Evolutionary conservation across 2,329 filamentous ascomycete genomes (phyloP).

Genomic region (Penicillium sp.): DNA sequence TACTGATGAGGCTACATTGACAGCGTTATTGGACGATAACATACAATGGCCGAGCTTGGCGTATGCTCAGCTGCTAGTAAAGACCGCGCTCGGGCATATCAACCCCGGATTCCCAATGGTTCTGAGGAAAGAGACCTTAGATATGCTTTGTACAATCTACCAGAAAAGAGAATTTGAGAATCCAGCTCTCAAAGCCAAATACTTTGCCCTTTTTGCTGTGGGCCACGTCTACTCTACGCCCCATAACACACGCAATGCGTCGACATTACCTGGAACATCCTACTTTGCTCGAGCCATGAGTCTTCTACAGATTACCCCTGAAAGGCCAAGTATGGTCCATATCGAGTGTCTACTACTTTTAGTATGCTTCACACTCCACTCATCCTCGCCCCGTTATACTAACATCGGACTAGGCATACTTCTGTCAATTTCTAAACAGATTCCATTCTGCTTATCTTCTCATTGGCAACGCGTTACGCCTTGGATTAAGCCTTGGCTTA

Average conservation of each 20-base stretch:
- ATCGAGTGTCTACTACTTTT: slow-evolving; percentile 39
- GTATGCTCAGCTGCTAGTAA: slow-evolving; percentile 30
- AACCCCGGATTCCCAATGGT: slow-evolving; percentile 30
- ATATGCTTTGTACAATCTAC: slow-evolving; percentile 32
- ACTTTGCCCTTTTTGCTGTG: slow-evolving; percentile 41
- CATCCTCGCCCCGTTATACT: too few species aligned
- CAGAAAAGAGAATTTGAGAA: slow-evolving; percentile 24
- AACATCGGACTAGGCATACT: slow-evolving; percentile 25
- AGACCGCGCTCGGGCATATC: slow-evolving; percentile 31
- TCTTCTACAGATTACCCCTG: slow-evolving; percentile 38
- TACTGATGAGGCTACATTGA: slow-evolving; percentile 17
- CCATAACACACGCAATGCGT: slow-evolving; percentile 8
- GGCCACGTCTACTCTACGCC: slow-evolving; percentile 42
- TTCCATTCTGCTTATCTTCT: slow-evolving; percentile 28
- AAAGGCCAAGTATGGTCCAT: slow-evolving; percentile 41
- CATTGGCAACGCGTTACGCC: slow-evolving; percentile 37
- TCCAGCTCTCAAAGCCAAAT: slow-evolving; percentile 39
- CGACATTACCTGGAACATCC: slow-evolving; percentile 37
- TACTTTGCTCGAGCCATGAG: slow-evolving; percentile 41
- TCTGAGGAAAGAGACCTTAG: slow-evolving; percentile 34
- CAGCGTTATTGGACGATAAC: slow-evolving; percentile 10
- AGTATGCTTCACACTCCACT: slow-evolving; percentile 5
- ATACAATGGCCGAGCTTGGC: slow-evolving; percentile 28
- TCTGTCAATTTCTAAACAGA: slow-evolving; percentile 30
- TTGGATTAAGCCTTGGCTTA: slow-evolving; percentile 41